These are phyloP conservation scores for Lumnitzera littorea DNA, from an alignment of 345 rosid species.

Conservation along the genomic window DNA sequence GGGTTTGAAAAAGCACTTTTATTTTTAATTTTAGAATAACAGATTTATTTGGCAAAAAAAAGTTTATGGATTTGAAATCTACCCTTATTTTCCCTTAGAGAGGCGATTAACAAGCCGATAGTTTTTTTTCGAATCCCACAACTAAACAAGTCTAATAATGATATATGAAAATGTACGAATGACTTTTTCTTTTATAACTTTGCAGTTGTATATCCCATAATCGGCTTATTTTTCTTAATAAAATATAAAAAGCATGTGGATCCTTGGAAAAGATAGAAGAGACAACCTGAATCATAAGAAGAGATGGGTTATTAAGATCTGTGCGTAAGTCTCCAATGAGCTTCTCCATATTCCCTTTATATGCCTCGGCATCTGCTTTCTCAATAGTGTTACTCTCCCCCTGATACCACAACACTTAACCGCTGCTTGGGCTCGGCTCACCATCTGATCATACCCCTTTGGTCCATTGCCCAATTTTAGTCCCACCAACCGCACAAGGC, in stretches of 20 bases:
- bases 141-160: no score
- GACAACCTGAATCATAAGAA: slow-evolving; percentile 25
- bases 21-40: no score
- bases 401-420: slow-evolving; percentile 37
- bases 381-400: slow-evolving; percentile 10
- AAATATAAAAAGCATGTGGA: slow-evolving; percentile 1
- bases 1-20: no score
- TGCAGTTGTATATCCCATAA: no score
- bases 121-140: no score
- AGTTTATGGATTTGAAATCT: no score
- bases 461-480: slow-evolving; percentile 31
- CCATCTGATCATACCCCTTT: slow-evolving; percentile 32
- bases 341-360: slow-evolving; percentile 26
- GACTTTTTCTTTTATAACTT: no score
- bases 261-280: no score
- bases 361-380: slow-evolving; percentile 22
- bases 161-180: no score
- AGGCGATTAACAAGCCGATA: no score
- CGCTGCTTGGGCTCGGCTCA: slow-evolving; percentile 26
- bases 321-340: slow-evolving; percentile 25
- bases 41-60: no score
- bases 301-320: slow-evolving; percentile 29
- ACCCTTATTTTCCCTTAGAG: no score
- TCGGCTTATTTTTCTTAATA: background rate
- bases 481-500: slow-evolving; percentile 43